Evolutionary conservation across 768 basidiomycete species (phyloP).

Genomic region (Phaffia tasmanica): DNA sequence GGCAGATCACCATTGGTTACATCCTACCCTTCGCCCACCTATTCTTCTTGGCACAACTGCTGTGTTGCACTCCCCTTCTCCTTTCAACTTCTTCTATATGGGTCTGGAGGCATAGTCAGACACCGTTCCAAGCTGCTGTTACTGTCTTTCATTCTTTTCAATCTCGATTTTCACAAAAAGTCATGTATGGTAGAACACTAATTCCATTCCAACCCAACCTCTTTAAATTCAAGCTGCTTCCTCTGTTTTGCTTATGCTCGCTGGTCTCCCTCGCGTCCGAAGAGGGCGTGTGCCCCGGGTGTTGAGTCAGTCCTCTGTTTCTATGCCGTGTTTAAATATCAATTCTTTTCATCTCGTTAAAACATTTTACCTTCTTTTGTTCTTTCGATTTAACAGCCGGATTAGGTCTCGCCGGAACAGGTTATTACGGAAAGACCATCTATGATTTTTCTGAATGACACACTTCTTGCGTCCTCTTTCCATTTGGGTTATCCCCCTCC

Average conservation of each 20-base stretch:
- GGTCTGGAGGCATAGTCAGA: conserved; percentile 10
- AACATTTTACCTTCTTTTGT: too few species aligned
- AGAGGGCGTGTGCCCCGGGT: too few species aligned
- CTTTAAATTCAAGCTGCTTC: not conserved
- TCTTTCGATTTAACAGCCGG: conserved; percentile 3
- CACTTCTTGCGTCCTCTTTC: not conserved
- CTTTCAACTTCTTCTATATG: not conserved
- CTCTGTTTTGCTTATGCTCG: too few species aligned
- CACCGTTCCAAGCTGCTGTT: conserved; percentile 10
- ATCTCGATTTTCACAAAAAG: not conserved
- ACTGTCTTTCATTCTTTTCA: not conserved
- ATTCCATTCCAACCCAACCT: not conserved
- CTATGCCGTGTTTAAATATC: too few species aligned
- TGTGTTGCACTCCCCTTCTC: not conserved
- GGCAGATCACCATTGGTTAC: not conserved
- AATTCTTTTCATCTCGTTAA: too few species aligned
- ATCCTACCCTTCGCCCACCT: too few species aligned
- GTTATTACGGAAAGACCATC: conserved; percentile 18
- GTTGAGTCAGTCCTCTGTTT: too few species aligned
- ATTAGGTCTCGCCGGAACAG: conserved; percentile 15
- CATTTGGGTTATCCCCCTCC: not conserved
- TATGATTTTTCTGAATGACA: too few species aligned
- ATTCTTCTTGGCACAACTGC: too few species aligned
- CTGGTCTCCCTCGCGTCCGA: too few species aligned
- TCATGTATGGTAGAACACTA: not conserved